phyloP scores from a whole-genome alignment of 352 stramenopile genomes.

The Globisporangium paroecandrum region DNA sequence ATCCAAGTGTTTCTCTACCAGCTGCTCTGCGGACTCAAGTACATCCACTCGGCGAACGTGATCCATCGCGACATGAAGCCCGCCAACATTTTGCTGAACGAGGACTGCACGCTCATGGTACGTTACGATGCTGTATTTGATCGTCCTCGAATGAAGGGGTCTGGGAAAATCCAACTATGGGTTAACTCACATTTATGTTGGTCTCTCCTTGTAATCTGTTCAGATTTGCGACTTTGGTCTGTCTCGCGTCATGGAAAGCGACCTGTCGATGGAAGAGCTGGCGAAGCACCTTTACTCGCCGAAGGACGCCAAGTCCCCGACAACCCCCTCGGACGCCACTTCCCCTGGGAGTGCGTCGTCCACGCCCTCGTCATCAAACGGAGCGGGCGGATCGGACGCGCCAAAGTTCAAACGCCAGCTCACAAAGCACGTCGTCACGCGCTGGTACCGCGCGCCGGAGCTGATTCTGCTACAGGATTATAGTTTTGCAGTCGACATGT shows the following conservation, averaged over 20 bases:
- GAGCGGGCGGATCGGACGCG: conserved; percentile 26
- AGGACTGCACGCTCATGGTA: conserved; percentile 84
- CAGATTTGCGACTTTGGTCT: conserved; percentile 85
- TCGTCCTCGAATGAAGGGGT: background rate
- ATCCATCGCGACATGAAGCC: conserved; percentile 90
- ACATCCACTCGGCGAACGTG: conserved; percentile 92
- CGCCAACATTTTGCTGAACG: conserved; percentile 87
- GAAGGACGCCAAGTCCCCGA: conserved; percentile 76
- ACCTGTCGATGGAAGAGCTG: conserved; percentile 74
- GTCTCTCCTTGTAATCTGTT: background rate
- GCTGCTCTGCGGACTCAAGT: conserved; percentile 93
- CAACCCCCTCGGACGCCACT: conserved; percentile 53
- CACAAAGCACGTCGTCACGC: conserved; percentile 97
- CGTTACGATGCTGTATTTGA: background rate
- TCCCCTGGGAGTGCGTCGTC: conserved; percentile 64
- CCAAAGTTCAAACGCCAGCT: conserved; percentile 88
- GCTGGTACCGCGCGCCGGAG: conserved; percentile 97
- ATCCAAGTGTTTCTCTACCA: conserved; percentile 98
- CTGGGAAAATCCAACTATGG: background rate
- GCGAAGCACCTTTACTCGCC: conserved; percentile 77
- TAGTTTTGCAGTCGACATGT: conserved; percentile 98
- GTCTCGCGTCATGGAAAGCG: conserved; percentile 75
- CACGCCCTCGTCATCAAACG: conserved; percentile 48
- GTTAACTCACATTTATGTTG: background rate
- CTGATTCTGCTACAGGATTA: conserved; percentile 97